phyloP scores from a whole-genome alignment of 139 green algal genomes.

The Pedinophyceae sp. region DNA sequence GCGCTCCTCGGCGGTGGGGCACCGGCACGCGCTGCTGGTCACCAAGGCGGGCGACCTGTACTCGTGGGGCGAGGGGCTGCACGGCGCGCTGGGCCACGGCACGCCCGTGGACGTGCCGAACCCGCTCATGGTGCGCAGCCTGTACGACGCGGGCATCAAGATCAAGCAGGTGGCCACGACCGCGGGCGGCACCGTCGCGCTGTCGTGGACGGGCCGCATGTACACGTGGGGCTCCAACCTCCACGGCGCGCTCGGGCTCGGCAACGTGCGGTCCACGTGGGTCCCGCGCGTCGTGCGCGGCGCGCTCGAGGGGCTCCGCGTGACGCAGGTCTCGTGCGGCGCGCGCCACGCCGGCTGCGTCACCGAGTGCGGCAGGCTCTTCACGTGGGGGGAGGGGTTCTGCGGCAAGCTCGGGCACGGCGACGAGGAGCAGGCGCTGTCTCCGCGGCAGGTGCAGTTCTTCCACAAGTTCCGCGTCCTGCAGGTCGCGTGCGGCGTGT shows the following conservation, averaged over 20 bases:
- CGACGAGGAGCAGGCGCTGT: slow-evolving; percentile 10
- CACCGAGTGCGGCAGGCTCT: slow-evolving; percentile 43
- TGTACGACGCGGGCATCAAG: no score
- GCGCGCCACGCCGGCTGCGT: slow-evolving; percentile 67
- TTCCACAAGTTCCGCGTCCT: slow-evolving; percentile 26
- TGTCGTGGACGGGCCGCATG: not conserved
- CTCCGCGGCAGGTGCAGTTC: slow-evolving; percentile 24
- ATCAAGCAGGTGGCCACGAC: not conserved
- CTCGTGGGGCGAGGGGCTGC: not conserved
- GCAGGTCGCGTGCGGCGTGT: slow-evolving; percentile 66
- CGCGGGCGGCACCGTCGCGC: not conserved
- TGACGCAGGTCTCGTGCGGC: slow-evolving; percentile 58
- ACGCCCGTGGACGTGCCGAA: not conserved
- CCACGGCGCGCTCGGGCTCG: not conserved
- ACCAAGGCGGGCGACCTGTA: not conserved
- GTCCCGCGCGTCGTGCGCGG: not conserved
- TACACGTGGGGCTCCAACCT: not conserved
- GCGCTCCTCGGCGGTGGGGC: not conserved
- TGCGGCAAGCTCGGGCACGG: slow-evolving; percentile 75
- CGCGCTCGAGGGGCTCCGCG: not conserved
- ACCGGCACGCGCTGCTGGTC: slow-evolving; percentile 1
- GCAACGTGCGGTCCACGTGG: not conserved
- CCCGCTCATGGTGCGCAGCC: not conserved
- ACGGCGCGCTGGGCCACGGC: slow-evolving; percentile 2
- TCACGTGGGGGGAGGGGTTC: slow-evolving; percentile 84